Evolutionary conservation across 495 filamentous ascomycete species (phyloP).

Genomic region (Aspergillus mulundensis): DNA sequence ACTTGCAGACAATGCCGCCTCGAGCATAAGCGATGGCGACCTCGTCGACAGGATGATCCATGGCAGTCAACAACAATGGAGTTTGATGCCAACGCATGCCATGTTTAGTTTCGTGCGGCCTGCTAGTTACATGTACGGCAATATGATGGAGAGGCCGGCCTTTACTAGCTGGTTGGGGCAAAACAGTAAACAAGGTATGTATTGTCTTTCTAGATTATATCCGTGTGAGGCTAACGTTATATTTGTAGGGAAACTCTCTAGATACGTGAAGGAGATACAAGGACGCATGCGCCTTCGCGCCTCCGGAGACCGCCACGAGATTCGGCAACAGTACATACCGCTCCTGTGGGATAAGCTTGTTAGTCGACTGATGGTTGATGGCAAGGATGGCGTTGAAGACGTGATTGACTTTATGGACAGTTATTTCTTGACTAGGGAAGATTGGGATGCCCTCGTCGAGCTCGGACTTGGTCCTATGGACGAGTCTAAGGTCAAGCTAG

Average conservation of each 20-base stretch:
- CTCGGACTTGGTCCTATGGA: constrained; percentile 83
- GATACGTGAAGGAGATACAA: constrained; percentile 90
- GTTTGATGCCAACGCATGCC: constrained; percentile 95
- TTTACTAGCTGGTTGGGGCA: constrained; percentile 94
- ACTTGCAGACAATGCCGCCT: constrained; percentile 78
- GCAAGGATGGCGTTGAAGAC: constrained; percentile 69
- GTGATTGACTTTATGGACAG: constrained; percentile 91
- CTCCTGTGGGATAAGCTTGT: constrained; percentile 81
- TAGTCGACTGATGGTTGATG: constrained; percentile 62
- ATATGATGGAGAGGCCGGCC: constrained; percentile 52
- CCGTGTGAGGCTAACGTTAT: constrained; percentile 15
- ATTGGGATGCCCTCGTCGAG: constrained; percentile 89
- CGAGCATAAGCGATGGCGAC: constrained; percentile 96
- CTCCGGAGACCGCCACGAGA: constrained; percentile 89
- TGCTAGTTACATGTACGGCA: constrained; percentile 83
- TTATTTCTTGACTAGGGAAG: constrained; percentile 94
- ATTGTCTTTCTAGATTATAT: background rate
- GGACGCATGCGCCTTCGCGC: constrained; percentile 91
- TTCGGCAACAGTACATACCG: constrained; percentile 91
- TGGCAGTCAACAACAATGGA: constrained; percentile 96
- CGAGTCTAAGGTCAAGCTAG: constrained; percentile 68
- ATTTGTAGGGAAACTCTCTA: constrained; percentile 64
- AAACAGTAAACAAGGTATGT: constrained; percentile 77
- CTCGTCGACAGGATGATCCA: constrained; percentile 98
- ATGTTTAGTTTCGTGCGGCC: constrained; percentile 92